Evolutionary conservation across 768 basidiomycete genomes (phyloP).

Genomic region (Candolleomyces eurysporus): DNA sequence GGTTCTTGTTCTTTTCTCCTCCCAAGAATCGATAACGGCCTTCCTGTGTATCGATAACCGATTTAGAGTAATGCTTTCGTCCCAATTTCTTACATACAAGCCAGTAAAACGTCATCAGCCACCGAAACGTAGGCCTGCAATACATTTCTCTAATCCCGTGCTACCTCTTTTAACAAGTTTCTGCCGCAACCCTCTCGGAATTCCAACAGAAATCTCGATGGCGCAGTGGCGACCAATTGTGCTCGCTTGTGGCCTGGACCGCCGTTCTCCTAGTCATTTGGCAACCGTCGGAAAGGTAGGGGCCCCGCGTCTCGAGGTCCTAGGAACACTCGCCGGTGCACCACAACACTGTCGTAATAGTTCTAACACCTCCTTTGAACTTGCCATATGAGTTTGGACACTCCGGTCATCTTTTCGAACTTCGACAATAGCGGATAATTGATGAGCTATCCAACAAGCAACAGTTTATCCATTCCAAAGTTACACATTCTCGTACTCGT

Average conservation of each 20-base stretch:
- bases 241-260: no score
- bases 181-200: not conserved
- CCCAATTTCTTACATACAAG: not conserved
- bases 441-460: not conserved
- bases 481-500: not conserved
- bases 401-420: not conserved
- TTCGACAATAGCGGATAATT: conserved; percentile 1
- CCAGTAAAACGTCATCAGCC: not conserved
- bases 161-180: not conserved
- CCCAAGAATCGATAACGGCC: conserved; percentile 1
- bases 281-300: no score
- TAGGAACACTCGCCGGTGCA: no score
- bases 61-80: not conserved
- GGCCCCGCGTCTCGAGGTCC: no score
- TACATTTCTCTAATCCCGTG: conserved; percentile 1
- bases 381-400: not conserved
- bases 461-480: not conserved
- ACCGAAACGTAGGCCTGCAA: not conserved
- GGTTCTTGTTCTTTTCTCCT: not conserved
- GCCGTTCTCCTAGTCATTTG: no score
- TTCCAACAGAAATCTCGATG: no score
- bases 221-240: no score
- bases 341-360: not conserved
- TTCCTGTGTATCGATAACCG: conserved; percentile 2
- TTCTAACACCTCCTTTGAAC: not conserved